phyloP scores from a whole-genome alignment of 768 basidiomycete species.

The Mycena epipterygia region DNA sequence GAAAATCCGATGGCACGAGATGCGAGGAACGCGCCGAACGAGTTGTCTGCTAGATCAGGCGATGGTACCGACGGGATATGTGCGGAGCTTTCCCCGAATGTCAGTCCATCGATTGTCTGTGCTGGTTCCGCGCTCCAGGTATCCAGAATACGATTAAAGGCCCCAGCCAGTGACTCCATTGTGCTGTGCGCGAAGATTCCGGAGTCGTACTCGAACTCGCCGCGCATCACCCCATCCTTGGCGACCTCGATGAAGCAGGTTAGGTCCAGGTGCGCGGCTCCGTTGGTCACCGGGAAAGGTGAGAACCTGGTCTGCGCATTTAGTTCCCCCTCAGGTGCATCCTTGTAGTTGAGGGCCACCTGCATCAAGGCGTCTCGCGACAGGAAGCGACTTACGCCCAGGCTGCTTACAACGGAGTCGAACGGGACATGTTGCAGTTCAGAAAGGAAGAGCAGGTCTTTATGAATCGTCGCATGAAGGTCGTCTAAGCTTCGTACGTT shows the following conservation, averaged over 20 bases:
- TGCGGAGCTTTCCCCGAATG: background rate
- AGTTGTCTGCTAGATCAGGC: background rate
- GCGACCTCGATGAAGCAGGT: slow-evolving; percentile 11
- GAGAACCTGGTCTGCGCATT: slow-evolving; percentile 11
- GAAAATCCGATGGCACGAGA: background rate
- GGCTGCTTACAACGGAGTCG: slow-evolving; percentile 9
- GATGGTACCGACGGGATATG: background rate
- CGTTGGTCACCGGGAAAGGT: slow-evolving; percentile 13
- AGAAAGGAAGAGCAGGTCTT: slow-evolving; percentile 2
- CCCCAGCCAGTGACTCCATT: background rate
- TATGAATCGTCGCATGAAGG: background rate
- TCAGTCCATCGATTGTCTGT: slow-evolving; percentile 1
- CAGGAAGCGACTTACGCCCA: slow-evolving; percentile 1
- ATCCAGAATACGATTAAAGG: background rate
- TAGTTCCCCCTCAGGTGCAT: background rate
- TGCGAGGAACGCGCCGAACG: slow-evolving; percentile 2
- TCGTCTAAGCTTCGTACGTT: background rate
- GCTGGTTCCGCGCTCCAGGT: background rate
- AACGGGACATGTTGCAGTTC: slow-evolving; percentile 3
- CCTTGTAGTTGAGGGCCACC: slow-evolving; percentile 2
- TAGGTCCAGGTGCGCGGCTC: slow-evolving; percentile 12
- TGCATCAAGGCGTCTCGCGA: slow-evolving; percentile 17
- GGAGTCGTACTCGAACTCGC: slow-evolving; percentile 13
- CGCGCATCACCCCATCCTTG: slow-evolving; percentile 7
- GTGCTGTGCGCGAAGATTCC: background rate